phyloP scores from a whole-genome alignment of 768 basidiomycete species.

The Peribolospora kevripleyi region DNA sequence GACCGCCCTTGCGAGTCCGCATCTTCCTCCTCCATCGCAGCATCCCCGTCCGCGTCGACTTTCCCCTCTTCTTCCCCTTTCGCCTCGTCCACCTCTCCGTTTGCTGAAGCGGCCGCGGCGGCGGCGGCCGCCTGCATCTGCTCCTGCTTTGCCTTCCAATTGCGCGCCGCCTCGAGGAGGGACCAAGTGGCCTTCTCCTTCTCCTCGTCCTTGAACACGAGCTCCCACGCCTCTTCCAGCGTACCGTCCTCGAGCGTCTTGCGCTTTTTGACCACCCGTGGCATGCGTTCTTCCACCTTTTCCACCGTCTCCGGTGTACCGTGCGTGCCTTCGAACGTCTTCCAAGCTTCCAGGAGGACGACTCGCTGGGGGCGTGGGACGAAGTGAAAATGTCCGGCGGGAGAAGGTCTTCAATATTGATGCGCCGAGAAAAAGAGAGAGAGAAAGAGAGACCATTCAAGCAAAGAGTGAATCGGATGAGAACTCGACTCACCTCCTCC shows the following conservation, averaged over 20 bases:
- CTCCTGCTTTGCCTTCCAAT: too few species aligned
- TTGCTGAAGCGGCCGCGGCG: too few species aligned
- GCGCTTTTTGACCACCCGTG: conserved; percentile 21
- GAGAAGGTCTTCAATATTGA: not conserved
- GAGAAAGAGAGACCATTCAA: not conserved
- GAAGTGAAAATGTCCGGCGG: not conserved
- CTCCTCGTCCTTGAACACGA: conserved; percentile 7
- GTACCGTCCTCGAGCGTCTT: conserved; percentile 5
- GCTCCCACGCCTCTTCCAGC: conserved; percentile 7
- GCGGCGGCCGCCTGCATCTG: too few species aligned
- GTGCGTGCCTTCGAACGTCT: conserved; percentile 61
- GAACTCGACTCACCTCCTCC: conserved; percentile 42
- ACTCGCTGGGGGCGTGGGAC: conserved; percentile 37
- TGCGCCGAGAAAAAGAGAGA: not conserved
- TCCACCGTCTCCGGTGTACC: conserved; percentile 41
- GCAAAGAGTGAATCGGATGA: too few species aligned
- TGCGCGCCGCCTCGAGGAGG: too few species aligned
- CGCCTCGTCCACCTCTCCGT: too few species aligned
- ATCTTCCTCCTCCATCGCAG: too few species aligned
- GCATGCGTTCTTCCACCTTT: conserved; percentile 81
- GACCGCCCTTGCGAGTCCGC: too few species aligned
- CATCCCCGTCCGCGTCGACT: too few species aligned
- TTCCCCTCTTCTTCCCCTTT: too few species aligned
- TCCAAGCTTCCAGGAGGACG: conserved; percentile 81
- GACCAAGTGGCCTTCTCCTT: not conserved